Evolutionary conservation across 2,329 filamentous ascomycete species (phyloP), one percentile per base, ranked within the genome.

Genomic region (Lachnellula subtilissima): DNA sequence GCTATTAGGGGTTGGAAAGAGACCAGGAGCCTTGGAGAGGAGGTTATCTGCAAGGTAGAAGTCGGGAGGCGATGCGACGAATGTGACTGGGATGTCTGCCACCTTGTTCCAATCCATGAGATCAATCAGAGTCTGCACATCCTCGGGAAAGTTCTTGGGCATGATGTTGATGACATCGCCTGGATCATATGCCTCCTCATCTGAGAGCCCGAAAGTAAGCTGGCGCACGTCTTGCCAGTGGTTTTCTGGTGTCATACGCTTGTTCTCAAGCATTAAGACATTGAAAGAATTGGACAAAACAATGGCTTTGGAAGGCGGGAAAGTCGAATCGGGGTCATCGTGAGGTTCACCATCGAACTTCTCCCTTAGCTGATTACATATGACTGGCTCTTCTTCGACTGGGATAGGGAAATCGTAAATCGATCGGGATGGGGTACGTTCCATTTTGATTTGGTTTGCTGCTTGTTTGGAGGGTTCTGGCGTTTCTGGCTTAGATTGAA

Each of bases 161-260:
- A 87, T 91, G 17, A 99, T 82, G 5, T 86, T 85, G 6, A 96
- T 75, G 23, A 89, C 87, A 64, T 96, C 89, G 5, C 93, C 92
- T 0, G 94, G 91, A 0, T 86, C 47, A 70, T 75, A 69, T 74
- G 71, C 2, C 67, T 62, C 47, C 66, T 69, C 3, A 72, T 64
- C 12, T 76, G 72, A 11, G 14, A 83, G 64, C 8, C 75, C 77
- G 14, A 97, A 76, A 1, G 77, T 79, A n/a, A 97, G 73, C 52
- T 89, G 82, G 0, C 94, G 88, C 46, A 97, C 93, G 74, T 99
- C 94, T 75, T 99, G 94, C 86, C 91, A 97, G 73, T 99, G 94
- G 1, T 76, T 75, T 1, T 71, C 49, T 0, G 92, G 85, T 0
- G 94, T 99, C 5, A 96, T 71, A 15, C 92, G 83, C 17, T 76